phyloP scores from a whole-genome alignment of 192 early-diverging fungal species.

The Borealophlyctis nickersoniae region DNA sequence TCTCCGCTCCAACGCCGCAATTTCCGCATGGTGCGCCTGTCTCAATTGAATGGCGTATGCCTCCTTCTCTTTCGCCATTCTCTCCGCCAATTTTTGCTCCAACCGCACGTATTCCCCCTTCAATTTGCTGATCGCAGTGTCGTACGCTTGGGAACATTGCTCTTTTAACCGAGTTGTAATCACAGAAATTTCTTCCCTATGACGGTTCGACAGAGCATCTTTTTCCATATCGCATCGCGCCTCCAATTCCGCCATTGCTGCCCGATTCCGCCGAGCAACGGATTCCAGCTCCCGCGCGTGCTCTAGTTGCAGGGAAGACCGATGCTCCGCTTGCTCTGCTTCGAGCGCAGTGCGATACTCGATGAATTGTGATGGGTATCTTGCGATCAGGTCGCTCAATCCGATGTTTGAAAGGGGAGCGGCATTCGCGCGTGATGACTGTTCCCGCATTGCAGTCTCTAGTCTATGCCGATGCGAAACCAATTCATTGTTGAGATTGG shows the following conservation, averaged over 20 bases:
- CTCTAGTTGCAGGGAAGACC: background rate
- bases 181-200: slow-evolving; percentile 8
- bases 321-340: slow-evolving; percentile 1
- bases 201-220: background rate
- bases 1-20: background rate
- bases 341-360: background rate
- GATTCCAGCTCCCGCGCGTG: background rate
- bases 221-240: background rate
- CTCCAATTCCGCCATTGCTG: background rate
- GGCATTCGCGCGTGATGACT: background rate
- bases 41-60: background rate
- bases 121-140: slow-evolving; percentile 26
- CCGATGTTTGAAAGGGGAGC: background rate
- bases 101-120: slow-evolving; percentile 32
- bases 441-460: background rate
- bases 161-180: slow-evolving; percentile 22
- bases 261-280: background rate
- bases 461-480: background rate
- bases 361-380: slow-evolving; percentile 12
- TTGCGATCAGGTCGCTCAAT: background rate
- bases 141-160: slow-evolving; percentile 36
- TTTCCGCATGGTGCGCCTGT: background rate
- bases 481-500: background rate
- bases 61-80: background rate
- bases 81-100: slow-evolving; percentile 12